These are phyloP conservation scores for Kentomonas sorsogonicus DNA, from an alignment of 208 protist species.

Conservation along the genomic window DNA sequence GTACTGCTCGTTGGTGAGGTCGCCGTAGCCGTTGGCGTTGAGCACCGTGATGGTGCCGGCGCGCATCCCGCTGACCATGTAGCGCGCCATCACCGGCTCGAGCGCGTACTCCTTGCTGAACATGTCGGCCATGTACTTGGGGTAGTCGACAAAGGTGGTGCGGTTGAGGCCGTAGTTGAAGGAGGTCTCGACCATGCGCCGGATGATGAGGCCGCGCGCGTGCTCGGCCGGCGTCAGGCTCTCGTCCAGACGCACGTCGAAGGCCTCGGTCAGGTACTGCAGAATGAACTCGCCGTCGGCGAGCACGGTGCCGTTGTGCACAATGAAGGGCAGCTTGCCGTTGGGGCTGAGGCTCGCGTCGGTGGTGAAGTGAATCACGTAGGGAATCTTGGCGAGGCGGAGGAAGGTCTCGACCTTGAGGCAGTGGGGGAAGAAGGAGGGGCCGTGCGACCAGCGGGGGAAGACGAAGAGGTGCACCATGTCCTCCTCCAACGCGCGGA, in stretches of 20 bases:
- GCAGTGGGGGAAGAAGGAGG: conserved; percentile 62
- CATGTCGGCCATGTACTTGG: conserved; percentile 45
- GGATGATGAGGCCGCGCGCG: conserved; percentile 37
- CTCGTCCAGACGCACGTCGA: conserved; percentile 42
- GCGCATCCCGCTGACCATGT: conserved; percentile 53
- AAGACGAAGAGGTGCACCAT: conserved; percentile 64
- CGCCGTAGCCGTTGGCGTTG: conserved; percentile 46
- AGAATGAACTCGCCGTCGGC: conserved; percentile 56
- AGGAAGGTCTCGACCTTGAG: conserved; percentile 69
- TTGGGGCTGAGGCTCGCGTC: conserved; percentile 51
- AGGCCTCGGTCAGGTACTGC: conserved; percentile 47
- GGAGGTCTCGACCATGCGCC: conserved; percentile 54
- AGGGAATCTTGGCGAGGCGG: conserved; percentile 62
- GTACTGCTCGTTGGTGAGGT: conserved; percentile 42
- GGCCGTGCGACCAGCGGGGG: conserved; percentile 65
- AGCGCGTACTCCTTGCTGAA: conserved; percentile 50
- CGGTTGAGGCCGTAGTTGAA: conserved; percentile 67
- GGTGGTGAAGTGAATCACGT: conserved; percentile 63
- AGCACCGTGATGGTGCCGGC: conserved; percentile 36
- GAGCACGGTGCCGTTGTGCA: conserved; percentile 44
- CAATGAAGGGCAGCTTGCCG: conserved; percentile 53
- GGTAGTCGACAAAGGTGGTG: conserved; percentile 48
- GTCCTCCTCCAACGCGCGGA: conserved; percentile 42
- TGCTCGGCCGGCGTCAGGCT: conserved; percentile 42
- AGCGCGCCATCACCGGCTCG: conserved; percentile 27